phyloP scores from a whole-genome alignment of 768 basidiomycete genomes.

The Lactarius akahatsu region DNA sequence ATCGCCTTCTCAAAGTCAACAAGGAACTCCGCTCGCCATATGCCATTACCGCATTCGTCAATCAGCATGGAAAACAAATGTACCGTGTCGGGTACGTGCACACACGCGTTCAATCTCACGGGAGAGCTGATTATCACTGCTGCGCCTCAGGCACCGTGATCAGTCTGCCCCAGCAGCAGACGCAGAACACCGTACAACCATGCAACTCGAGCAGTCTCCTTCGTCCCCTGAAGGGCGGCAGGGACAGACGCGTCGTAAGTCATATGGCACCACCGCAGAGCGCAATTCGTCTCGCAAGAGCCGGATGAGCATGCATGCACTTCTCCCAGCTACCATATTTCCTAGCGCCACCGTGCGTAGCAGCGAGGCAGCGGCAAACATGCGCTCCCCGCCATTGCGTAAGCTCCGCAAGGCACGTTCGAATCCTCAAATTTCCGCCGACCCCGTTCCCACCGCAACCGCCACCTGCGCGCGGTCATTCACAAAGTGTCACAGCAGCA shows the following conservation, averaged over 20 bases:
- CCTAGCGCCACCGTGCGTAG: slow-evolving; percentile 37
- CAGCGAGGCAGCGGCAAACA: slow-evolving; percentile 22
- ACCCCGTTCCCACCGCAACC: slow-evolving; percentile 31
- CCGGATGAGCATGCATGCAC: slow-evolving; percentile 66
- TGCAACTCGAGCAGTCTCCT: slow-evolving; percentile 25
- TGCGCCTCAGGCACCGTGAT: slow-evolving; percentile 51
- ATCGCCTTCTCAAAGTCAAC: slow-evolving; percentile 65
- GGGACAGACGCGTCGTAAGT: slow-evolving; percentile 15
- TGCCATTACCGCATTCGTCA: slow-evolving; percentile 77
- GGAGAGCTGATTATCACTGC: neutral
- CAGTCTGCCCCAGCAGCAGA: slow-evolving; percentile 59
- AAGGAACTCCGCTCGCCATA: slow-evolving; percentile 72
- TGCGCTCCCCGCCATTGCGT: slow-evolving; percentile 42
- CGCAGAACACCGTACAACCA: slow-evolving; percentile 44
- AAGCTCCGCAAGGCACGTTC: slow-evolving; percentile 74
- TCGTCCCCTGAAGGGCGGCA: slow-evolving; percentile 16
- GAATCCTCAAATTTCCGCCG: slow-evolving; percentile 54
- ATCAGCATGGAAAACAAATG: slow-evolving; percentile 76
- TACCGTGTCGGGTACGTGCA: slow-evolving; percentile 71
- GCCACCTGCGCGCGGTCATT: slow-evolving; percentile 60
- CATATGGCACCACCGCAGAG: slow-evolving; percentile 19
- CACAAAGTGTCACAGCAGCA: slow-evolving; percentile 74
- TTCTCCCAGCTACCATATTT: slow-evolving; percentile 52
- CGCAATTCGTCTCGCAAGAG: slow-evolving; percentile 44
- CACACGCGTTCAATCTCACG: neutral